Base-by-base conservation (phyloP, 2,329 filamentous ascomycete species). In the Ophiostoma triangulosporum region DNA sequence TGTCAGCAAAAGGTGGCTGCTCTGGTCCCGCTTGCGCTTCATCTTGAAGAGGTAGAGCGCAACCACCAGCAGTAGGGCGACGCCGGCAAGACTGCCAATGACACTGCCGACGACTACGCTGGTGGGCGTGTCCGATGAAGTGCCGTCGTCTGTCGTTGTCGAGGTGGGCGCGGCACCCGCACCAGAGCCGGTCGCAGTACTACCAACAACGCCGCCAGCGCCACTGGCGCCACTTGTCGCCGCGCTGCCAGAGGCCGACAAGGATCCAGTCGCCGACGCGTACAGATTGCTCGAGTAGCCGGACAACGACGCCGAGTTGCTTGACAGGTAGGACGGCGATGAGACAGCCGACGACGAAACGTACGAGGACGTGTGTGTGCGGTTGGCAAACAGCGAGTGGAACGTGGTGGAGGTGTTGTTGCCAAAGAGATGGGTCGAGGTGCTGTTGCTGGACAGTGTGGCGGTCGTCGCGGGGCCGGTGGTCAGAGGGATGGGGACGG, bases 41-140 rank as follows among this genome's bases (percentile, higher is more conserved):
- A 76, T 78, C 59, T 71, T 70, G 43, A 83, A 61, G n/a, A 75
- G 60, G 55, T 76, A 67, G 54, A 83, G 64, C 6, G 78, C 63
- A 20, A 81, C 62, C 4, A 82, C 62, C 4, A 78, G 64, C 49
- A 84, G 63, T 46, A 83, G 67, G 12, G 78, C 78, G 1, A 77
- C 64, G 17, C 79, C 80, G 15, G 80, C 79, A 31, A 84, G 63
- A 38, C 75, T 71, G 22, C 78, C 78, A 17, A 81, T 68, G 1
- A 81, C 75, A 31, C 78, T 73, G 0, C 77, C 78, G 7, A 78
- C 76, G 27, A 81, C 62, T 8, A 67, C 65, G 22, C 61, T 63
- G 1, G 65, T 63, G 6, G 66, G 62, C 4, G 64, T 52, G 27
- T 56, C 55, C 12, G 61, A 45, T 6, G 54, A 27, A 14, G 48